phyloP scores from a whole-genome alignment of 192 early-diverging fungal species.

The Mycoemilia scoparia region DNA sequence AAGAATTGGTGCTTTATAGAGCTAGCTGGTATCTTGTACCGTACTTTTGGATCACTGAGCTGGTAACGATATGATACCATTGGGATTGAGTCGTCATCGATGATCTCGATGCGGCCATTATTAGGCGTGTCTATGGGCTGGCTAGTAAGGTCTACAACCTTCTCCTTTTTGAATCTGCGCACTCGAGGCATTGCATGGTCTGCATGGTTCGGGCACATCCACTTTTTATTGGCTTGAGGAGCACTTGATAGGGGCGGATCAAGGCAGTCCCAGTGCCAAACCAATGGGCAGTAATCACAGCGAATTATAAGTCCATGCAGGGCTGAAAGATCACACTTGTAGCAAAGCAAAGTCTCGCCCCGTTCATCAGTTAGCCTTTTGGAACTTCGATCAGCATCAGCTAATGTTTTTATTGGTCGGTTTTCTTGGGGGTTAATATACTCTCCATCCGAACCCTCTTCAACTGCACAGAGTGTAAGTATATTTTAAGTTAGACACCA shows the following conservation, averaged over 20 bases:
- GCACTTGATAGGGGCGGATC: constrained; percentile 21
- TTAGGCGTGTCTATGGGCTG: constrained; percentile 12
- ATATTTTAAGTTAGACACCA: no score
- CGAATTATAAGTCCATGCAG: constrained; percentile 17
- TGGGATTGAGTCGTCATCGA: constrained; percentile 27
- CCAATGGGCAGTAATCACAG: constrained; percentile 27
- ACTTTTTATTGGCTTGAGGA: constrained; percentile 15
- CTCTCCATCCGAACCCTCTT: constrained; percentile 16
- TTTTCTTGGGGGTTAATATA: constrained; percentile 19
- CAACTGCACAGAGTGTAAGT: no score
- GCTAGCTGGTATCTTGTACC: constrained; percentile 13
- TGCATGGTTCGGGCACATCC: constrained; percentile 31
- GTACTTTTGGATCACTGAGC: constrained; percentile 24
- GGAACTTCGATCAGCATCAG: constrained; percentile 14
- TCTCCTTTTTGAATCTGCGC: constrained; percentile 24
- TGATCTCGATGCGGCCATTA: constrained; percentile 17
- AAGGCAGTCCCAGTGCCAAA: constrained; percentile 31
- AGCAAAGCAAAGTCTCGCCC: constrained; percentile 19
- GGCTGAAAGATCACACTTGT: constrained; percentile 20
- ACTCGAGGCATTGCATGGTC: constrained; percentile 19
- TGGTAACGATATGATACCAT: constrained; percentile 11
- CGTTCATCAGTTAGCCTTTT: constrained; percentile 20
- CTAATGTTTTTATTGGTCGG: constrained; percentile 8
- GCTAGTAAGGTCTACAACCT: constrained; percentile 17
- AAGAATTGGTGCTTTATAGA: constrained; percentile 14